Evolutionary conservation across 106 monocot species (phyloP), one percentile per base, ranked within the genome.

Genomic region (Platanthera guangdongensis): DNA sequence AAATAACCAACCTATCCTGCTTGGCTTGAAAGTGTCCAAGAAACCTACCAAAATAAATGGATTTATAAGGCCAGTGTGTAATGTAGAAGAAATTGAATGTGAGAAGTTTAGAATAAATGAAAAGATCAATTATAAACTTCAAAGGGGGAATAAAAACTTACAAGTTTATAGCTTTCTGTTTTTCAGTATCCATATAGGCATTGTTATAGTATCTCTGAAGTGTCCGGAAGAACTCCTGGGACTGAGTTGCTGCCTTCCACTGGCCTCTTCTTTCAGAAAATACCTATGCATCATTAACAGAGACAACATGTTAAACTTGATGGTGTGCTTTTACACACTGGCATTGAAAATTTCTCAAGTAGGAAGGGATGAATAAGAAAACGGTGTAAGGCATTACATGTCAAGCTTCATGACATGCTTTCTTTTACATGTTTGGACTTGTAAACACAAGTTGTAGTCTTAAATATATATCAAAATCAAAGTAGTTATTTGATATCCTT

Each of bases 261-360:
- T 94, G 94, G 62, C 97, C 97, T 84, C 97, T 88, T 92, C 86
- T 91, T 74, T 94, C 91, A 79, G 82, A 91, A 75, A 99, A 99
- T 78, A 99, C 94, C 97, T 99, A 75, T 50, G 53, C 67, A 77
- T 25, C 39, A 78, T 52, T 12, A 75, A 2, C 50, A 74, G 12
- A 70, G 3, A 9, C 25, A 65, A 65, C 18, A 30, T 65, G 11
- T 65, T 65, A 65, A 39, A 30, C 65, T 30, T 65, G 9, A 32
- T 65, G 30, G 28, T 19, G 32, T 65, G 30, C 65, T 65, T 64
- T 65, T 65, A 30, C 6, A 65, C 12, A 65, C 8, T 65, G 18
- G 25, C 32, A 30, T 19, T 65, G 65, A 65, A 65, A 12, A 65
- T 4, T 30, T 32, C 10, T 28, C 11, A 3, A 32, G 30, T 32